These are phyloP conservation scores for Psidium guajava DNA, from an alignment of 345 rosid species.

Conservation along the genomic window DNA sequence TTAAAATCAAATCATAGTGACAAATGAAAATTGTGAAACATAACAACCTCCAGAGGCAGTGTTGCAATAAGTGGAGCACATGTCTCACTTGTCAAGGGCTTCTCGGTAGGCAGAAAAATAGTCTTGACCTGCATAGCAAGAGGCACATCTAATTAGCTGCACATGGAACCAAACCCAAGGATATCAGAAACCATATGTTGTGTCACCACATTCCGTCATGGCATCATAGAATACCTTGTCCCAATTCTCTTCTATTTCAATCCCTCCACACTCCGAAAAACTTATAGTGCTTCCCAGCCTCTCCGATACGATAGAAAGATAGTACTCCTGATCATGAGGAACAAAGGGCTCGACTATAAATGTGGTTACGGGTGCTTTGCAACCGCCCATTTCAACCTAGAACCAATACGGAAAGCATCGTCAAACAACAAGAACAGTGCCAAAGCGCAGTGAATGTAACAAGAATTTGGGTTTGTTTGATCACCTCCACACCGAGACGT, in stretches of 20 bases:
- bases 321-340: constrained; percentile 83
- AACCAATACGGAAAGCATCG: neutral
- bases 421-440: neutral
- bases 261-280: constrained; percentile 96
- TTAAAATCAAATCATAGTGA: neutral
- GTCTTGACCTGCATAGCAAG: constrained; percentile 58
- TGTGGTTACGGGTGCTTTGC: constrained; percentile 86
- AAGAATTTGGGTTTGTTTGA: neutral
- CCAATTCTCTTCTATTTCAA: constrained; percentile 99
- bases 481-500: constrained; percentile 76
- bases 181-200: neutral
- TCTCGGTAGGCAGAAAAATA: constrained; percentile 63
- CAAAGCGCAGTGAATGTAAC: neutral
- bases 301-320: constrained; percentile 76
- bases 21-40: neutral
- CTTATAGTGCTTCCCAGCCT: constrained; percentile 85
- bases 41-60: constrained; percentile 81
- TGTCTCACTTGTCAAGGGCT: constrained; percentile 50
- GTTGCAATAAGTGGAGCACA: constrained; percentile 96
- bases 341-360: constrained; percentile 94
- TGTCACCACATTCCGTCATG: neutral
- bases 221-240: constrained; percentile 45
- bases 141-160: neutral
- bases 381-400: constrained; percentile 90
- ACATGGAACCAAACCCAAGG: neutral